These are phyloP conservation scores for Apodospora peruviana DNA, from an alignment of 495 filamentous ascomycete genomes.

Conservation along the genomic window DNA sequence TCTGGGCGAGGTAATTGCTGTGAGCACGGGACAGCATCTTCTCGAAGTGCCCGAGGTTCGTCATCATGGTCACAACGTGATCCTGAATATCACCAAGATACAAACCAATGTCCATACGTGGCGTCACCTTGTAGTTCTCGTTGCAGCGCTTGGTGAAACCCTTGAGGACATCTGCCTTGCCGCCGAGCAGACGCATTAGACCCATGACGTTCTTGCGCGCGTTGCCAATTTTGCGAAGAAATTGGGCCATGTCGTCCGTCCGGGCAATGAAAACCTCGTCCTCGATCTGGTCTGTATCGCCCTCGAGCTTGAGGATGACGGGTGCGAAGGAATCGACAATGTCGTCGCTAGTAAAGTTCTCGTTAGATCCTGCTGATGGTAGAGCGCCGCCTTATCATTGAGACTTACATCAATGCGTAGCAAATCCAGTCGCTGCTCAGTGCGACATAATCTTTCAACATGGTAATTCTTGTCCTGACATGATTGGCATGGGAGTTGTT, in stretches of 20 bases:
- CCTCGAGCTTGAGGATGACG: constrained; percentile 76
- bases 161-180: constrained; percentile 94
- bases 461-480: constrained; percentile 86
- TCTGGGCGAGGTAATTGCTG: constrained; percentile 91
- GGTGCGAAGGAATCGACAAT: constrained; percentile 96
- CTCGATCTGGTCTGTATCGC: constrained; percentile 87
- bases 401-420: constrained; percentile 91
- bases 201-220: constrained; percentile 93
- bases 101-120: constrained; percentile 89
- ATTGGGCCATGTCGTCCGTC: constrained; percentile 75
- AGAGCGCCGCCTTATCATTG: neutral
- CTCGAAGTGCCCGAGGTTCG: constrained; percentile 89
- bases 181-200: constrained; percentile 84
- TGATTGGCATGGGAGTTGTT: constrained; percentile 78
- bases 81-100: constrained; percentile 97
- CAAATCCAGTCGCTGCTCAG: constrained; percentile 97
- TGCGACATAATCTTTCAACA: constrained; percentile 87
- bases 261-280: constrained; percentile 90
- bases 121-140: constrained; percentile 89
- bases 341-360: constrained; percentile 61
- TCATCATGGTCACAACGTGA: constrained; percentile 98
- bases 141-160: constrained; percentile 98
- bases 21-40: constrained; percentile 96
- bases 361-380: constrained; percentile 16
- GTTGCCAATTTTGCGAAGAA: constrained; percentile 81